phyloP scores from a whole-genome alignment of 768 basidiomycete genomes.

The Boletus bicolor region DNA sequence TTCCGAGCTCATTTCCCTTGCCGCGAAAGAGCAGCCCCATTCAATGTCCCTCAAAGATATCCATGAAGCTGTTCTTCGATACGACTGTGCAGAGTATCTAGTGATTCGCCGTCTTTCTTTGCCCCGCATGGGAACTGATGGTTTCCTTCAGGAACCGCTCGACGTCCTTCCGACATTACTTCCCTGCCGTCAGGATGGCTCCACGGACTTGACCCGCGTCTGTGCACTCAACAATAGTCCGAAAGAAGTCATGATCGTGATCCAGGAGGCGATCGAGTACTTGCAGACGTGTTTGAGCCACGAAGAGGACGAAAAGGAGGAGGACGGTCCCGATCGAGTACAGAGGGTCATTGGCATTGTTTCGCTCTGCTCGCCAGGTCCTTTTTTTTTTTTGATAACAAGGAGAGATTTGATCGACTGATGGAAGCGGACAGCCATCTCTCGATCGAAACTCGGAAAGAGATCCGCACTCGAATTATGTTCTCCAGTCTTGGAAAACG shows the following conservation, averaged over 20 bases:
- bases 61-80: constrained; percentile 11
- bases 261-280: constrained; percentile 38
- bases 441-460: constrained; percentile 25
- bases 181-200: constrained; percentile 27
- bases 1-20: constrained; percentile 21
- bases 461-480: constrained; percentile 20
- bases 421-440: constrained; percentile 20
- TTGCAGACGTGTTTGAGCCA: constrained; percentile 19
- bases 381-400: neutral
- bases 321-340: constrained; percentile 6
- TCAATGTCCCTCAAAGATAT: constrained; percentile 18
- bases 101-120: constrained; percentile 3
- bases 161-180: constrained; percentile 36
- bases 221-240: constrained; percentile 33
- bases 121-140: neutral
- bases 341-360: constrained; percentile 19
- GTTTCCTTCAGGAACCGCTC: constrained; percentile 37
- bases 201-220: constrained; percentile 31
- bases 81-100: constrained; percentile 16
- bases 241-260: constrained; percentile 42
- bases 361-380: constrained; percentile 24
- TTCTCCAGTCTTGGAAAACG: constrained; percentile 17
- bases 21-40: constrained; percentile 1
- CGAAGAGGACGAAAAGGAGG: constrained; percentile 17
- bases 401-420: neutral